phyloP scores from a whole-genome alignment of 352 stramenopile species.

The Globisporangium barbulae region DNA sequence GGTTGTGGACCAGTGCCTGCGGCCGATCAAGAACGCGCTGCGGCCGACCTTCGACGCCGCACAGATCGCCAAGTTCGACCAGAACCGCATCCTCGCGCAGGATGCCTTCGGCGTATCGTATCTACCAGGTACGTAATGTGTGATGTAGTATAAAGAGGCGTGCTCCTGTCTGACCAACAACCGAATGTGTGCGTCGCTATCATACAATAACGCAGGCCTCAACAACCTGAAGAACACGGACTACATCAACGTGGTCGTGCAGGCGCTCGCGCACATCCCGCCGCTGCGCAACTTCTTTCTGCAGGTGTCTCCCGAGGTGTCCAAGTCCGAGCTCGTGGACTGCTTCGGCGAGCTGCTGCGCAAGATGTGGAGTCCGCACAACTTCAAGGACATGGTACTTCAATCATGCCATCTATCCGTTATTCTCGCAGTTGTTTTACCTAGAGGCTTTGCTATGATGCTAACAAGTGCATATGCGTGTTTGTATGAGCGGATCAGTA shows the following conservation, averaged over 20 bases:
- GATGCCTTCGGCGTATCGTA: constrained; percentile 97
- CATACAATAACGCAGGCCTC: constrained; percentile 54
- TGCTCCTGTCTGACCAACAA: background rate
- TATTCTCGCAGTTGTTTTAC: background rate
- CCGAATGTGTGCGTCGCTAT: background rate
- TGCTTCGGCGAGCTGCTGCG: constrained; percentile 95
- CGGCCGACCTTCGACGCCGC: constrained; percentile 86
- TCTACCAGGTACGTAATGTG: constrained; percentile 57
- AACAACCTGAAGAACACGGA: constrained; percentile 98
- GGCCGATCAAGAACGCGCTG: constrained; percentile 94
- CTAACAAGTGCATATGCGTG: background rate
- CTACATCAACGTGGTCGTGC: constrained; percentile 97
- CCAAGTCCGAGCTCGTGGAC: constrained; percentile 85
- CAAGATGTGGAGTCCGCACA: constrained; percentile 97
- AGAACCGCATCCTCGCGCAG: constrained; percentile 88
- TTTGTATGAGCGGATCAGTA: constrained; percentile 67
- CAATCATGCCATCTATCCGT: background rate
- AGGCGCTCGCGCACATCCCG: constrained; percentile 94
- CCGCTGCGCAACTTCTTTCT: constrained; percentile 97
- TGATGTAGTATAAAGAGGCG: background rate
- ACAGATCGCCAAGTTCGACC: constrained; percentile 89
- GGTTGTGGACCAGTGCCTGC: constrained; percentile 94
- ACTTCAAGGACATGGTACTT: constrained; percentile 96
- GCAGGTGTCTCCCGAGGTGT: constrained; percentile 32
- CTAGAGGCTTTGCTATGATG: background rate